phyloP scores from a whole-genome alignment of 2,329 filamentous ascomycete genomes.

The Magnaporthiopsis rhizophila region DNA sequence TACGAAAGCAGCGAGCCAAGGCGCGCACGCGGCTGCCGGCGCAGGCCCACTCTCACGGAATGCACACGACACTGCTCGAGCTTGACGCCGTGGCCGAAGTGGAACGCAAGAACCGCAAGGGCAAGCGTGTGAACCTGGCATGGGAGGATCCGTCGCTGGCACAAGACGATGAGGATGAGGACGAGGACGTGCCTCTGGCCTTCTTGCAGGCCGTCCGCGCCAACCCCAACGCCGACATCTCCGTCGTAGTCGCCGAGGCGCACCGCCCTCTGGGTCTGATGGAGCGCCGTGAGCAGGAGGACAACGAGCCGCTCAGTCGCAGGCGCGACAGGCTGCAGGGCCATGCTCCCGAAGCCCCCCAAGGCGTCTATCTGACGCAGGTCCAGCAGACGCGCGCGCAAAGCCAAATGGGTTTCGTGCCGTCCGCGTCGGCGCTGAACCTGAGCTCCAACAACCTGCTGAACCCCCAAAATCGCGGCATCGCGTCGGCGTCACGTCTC shows the following conservation, averaged over 20 bases:
- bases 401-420: constrained; percentile 5
- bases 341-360: constrained; percentile 33
- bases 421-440: constrained; percentile 2
- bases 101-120: constrained; percentile 65
- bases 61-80: constrained; percentile 84
- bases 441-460: constrained; percentile 20
- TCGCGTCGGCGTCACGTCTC: constrained; percentile 7
- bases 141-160: constrained; percentile 68
- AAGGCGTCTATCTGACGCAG: constrained; percentile 18
- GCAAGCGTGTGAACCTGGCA: constrained; percentile 73
- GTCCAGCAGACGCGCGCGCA: constrained; percentile 4
- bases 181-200: constrained; percentile 84
- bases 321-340: constrained; percentile 70
- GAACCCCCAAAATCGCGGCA: constrained; percentile 5
- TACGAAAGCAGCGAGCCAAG: constrained; percentile 84
- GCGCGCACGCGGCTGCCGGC: constrained; percentile 64
- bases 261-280: constrained; percentile 65
- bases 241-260: constrained; percentile 43
- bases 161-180: constrained; percentile 37
- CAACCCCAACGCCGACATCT: constrained; percentile 36
- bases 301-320: constrained; percentile 79
- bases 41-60: constrained; percentile 59
- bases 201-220: constrained; percentile 63
- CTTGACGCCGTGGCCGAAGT: constrained; percentile 85
- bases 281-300: constrained; percentile 77